Percentiles rank a stretch among this genome's conserved stretches.
Evolutionary conservation across 2,329 filamentous ascomycete species (phyloP).

Genomic region (Calonectria ilicicola): DNA sequence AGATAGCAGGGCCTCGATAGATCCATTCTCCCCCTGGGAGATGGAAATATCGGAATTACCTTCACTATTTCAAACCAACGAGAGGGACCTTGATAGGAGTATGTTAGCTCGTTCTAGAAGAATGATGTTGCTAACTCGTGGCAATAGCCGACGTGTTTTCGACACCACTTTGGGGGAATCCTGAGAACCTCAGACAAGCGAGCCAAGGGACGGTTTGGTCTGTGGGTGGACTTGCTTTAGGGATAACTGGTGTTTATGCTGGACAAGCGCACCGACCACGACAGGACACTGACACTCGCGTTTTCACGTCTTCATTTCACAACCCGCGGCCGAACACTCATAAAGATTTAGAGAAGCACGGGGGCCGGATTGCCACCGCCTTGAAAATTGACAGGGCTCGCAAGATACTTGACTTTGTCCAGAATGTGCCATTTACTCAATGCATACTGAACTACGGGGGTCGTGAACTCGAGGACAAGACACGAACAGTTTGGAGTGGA

Average conservation of each 20-base stretch:
- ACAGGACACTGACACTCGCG: conserved; percentile 78
- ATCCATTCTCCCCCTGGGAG: conserved; percentile 55
- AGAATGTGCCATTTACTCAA: conserved; percentile 17
- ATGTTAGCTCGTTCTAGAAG: background rate
- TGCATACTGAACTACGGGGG: background rate
- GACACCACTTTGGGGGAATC: conserved; percentile 38
- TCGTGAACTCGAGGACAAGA: conserved; percentile 7
- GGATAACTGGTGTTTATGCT: conserved; percentile 66
- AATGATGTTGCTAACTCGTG: conserved; percentile 17
- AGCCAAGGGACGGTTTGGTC: conserved; percentile 82
- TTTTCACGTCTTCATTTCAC: conserved; percentile 66
- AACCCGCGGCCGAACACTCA: conserved; percentile 56
- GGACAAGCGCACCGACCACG: conserved; percentile 74
- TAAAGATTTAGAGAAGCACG: conserved; percentile 76
- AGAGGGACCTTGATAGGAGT: conserved; percentile 29
- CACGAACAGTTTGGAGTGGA: conserved; percentile 42
- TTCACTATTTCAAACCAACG: conserved; percentile 29
- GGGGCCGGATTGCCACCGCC: conserved; percentile 81
- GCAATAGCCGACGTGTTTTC: conserved; percentile 41
- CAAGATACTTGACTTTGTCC: conserved; percentile 71
- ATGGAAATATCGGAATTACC: conserved; percentile 22
- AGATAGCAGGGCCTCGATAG: conserved; percentile 53
- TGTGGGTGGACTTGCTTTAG: conserved; percentile 77
- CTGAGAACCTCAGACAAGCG: conserved; percentile 57
- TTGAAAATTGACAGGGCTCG: conserved; percentile 80